Evolutionary conservation across 768 basidiomycete genomes (phyloP), one percentile per base, ranked within the genome.

Genomic region (Hypholoma sublateritium): DNA sequence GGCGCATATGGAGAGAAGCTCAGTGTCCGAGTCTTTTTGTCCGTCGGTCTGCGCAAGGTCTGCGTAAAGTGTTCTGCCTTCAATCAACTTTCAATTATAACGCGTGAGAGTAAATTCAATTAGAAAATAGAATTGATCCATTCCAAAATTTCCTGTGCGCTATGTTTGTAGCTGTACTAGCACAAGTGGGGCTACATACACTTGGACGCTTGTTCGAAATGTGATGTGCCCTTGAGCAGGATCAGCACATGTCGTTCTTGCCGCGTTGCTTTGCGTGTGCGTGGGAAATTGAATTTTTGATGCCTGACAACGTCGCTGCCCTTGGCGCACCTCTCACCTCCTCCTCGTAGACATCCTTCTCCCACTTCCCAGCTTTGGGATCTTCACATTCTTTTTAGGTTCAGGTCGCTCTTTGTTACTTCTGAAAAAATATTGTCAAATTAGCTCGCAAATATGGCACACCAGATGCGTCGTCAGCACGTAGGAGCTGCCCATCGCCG

Each of bases 401-500:
- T 6, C 28, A 32, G 28, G 28, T 32, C 28, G 28, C 28, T 32
- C 28, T 41, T 16, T 41, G 17, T 41, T 41, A 9, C 39, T 41
- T 41, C 28, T 32, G 28, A 32, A 32, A 32, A 32, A 32, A 7
- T 7, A 32, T 6, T 32, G 28, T 32, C 28, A 32, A 32, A 9
- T 32, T 32, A 32, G 28, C 2, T 5, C 28, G 28, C 6, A 9
- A 32, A 39, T 11, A 21, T 51, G 50, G 43, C 21, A 14, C 34
- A 45, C 41, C 14, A 21, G 6, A 42, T 34, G 8, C 53, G 53
- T 53, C 53, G 53, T 45, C 53, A 53, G 39, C 53, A 53, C 53
- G 16, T 28, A 35, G 53, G 42, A 9, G 43, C 43, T n/a, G 53
- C 43, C 28, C 53, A 53, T 32, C 53, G 53, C 24, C 53, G 53